A percentile compares a stretch with the other conserved stretches of the same genome.
Conservation (phyloP, 2,329 filamentous ascomycete species). For the Leptographium flavum region DNA sequence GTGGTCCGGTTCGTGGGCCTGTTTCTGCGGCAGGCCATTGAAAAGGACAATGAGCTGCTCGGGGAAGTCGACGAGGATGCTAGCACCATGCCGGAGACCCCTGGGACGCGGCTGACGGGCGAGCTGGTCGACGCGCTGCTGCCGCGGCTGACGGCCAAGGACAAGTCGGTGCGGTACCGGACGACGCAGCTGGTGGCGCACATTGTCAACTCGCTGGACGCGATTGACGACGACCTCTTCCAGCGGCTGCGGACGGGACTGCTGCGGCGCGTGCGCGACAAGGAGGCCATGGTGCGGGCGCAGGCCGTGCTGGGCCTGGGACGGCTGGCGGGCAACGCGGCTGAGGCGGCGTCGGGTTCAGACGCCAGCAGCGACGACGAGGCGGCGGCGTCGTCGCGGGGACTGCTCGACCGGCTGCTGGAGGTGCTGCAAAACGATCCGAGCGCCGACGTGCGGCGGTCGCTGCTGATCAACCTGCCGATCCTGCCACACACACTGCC, state of each 20-base stretch:
- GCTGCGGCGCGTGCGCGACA: slow-evolving; percentile 78
- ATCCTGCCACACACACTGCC: slow-evolving; percentile 70
- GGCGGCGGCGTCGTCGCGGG: slow-evolving; percentile 44
- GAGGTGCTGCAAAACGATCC: slow-evolving; percentile 88
- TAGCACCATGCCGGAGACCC: slow-evolving; percentile 64
- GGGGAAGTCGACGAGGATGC: slow-evolving; percentile 53
- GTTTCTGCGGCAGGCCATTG: slow-evolving; percentile 61
- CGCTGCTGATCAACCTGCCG: slow-evolving; percentile 80
- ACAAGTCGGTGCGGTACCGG: slow-evolving; percentile 83
- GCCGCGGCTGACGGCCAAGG: slow-evolving; percentile 69
- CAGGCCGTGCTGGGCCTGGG: slow-evolving; percentile 89
- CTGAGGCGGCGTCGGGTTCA: slow-evolving; percentile 54
- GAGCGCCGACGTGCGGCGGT: slow-evolving; percentile 81
- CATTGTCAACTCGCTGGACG: slow-evolving; percentile 81
- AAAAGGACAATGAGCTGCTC: slow-evolving; percentile 56
- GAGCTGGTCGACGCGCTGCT: slow-evolving; percentile 60
- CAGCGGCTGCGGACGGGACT: slow-evolving; percentile 66
- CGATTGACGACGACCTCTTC: slow-evolving; percentile 85
- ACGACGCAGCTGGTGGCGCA: slow-evolving; percentile 82
- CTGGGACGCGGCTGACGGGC: slow-evolving; percentile 64
- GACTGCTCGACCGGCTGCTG: slow-evolving; percentile 68
- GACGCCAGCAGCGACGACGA: slow-evolving; percentile 55
- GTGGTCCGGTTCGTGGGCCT: slow-evolving; percentile 75
- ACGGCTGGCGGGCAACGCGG: slow-evolving; percentile 63
- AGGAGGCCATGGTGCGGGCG: slow-evolving; percentile 80